phyloP scores from a whole-genome alignment of 129 eudicot species.

The Centrapalus pauciflorus region DNA sequence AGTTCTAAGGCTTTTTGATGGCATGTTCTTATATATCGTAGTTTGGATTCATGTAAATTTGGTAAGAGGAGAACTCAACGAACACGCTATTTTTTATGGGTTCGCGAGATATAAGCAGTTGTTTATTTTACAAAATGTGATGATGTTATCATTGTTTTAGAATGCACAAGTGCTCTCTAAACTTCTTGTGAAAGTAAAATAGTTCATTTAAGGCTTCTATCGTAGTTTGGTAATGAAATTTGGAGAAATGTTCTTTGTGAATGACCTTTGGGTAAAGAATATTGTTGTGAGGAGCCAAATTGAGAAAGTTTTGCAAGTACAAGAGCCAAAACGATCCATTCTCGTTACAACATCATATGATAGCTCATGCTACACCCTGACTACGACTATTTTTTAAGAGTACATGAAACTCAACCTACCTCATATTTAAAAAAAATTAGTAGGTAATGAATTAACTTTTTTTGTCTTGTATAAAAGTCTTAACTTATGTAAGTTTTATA shows the following conservation, averaged over 20 bases:
- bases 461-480: no score
- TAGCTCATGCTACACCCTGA: no score
- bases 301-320: background rate
- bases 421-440: no score
- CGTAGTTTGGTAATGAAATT: background rate
- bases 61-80: background rate
- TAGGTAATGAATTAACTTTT: no score
- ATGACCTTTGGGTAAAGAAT: background rate
- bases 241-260: background rate
- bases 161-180: background rate
- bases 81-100: constrained; percentile 11
- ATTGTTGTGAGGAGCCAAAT: background rate
- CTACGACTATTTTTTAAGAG: no score
- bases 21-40: background rate
- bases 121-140: constrained; percentile 1
- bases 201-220: background rate
- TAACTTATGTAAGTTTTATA: no score
- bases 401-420: no score
- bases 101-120: constrained; percentile 24
- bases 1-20: background rate
- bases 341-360: background rate
- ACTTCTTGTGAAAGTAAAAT: background rate
- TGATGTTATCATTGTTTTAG: background rate
- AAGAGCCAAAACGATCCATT: background rate
- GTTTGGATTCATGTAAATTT: background rate